A percentile compares a stretch with the other conserved stretches of the same genome.
These are phyloP conservation scores for Acacia pycnantha DNA, from an alignment of 331 rosid species.

Conservation along the genomic window DNA sequence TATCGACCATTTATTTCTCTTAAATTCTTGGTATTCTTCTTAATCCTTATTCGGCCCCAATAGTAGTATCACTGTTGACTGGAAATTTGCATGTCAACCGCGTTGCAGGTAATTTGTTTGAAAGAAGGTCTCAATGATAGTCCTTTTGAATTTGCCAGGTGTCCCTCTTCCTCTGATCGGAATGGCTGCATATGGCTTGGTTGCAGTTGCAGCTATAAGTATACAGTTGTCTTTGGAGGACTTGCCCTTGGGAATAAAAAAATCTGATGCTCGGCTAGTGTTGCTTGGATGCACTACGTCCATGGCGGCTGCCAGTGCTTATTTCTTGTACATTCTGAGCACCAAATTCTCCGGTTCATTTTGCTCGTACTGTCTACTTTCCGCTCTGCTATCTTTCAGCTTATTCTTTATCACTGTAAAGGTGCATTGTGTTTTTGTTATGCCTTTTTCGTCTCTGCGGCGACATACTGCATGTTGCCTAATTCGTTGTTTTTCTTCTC, in stretches of 20 bases:
- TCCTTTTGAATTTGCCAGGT: constrained; percentile 55
- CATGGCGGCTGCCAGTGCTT: constrained; percentile 89
- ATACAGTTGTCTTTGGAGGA: constrained; percentile 53
- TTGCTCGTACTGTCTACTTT: constrained; percentile 72
- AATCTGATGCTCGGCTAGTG: constrained; percentile 49
- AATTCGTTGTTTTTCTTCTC: background rate
- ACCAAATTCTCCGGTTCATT: constrained; percentile 64
- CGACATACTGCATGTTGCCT: background rate
- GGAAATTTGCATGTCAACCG: constrained; percentile 13
- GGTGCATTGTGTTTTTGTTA: constrained; percentile 34
- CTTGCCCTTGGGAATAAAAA: constrained; percentile 56
- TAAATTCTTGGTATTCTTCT: background rate
- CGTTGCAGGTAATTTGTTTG: constrained; percentile 39
- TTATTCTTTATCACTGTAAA: constrained; percentile 56
- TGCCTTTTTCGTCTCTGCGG: background rate
- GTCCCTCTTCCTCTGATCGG: constrained; percentile 89
- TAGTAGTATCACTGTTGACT: constrained; percentile 1
- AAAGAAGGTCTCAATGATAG: constrained; percentile 36
- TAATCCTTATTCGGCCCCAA: background rate
- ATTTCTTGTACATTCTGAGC: constrained; percentile 69
- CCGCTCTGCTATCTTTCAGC: constrained; percentile 76
- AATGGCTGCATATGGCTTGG: constrained; percentile 73
- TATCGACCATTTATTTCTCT: background rate
- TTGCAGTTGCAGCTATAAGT: constrained; percentile 55
- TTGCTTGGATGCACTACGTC: constrained; percentile 71